phyloP scores from a whole-genome alignment of 1,284 basidiomycete genomes.

The Trichosporon sp. region DNA sequence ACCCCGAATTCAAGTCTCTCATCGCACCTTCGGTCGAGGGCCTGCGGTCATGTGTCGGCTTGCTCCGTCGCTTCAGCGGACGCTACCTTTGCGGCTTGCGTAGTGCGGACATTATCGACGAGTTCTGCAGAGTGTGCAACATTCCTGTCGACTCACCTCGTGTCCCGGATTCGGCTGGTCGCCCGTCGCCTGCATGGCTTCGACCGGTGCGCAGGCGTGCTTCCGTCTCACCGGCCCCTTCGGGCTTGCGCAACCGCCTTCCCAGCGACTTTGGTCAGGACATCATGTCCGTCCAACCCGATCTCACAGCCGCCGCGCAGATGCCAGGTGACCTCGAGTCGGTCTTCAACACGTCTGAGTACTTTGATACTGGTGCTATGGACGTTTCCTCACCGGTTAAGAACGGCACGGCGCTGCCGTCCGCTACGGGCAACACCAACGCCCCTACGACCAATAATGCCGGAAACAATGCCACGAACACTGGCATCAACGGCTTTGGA shows the following conservation, averaged over 20 bases:
- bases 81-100: conserved; percentile 68
- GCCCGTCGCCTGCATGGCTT: conserved; percentile 72
- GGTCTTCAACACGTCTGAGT: conserved; percentile 43
- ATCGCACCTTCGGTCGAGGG: conserved; percentile 75
- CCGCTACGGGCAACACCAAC: not conserved
- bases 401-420: not conserved
- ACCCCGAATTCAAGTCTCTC: conserved; percentile 54
- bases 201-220: conserved; percentile 66
- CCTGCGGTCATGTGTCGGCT: conserved; percentile 72
- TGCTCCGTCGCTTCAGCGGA: conserved; percentile 55
- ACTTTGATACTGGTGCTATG: conserved; percentile 37
- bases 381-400: conserved; percentile 13
- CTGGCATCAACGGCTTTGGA: not conserved
- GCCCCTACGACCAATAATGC: not conserved
- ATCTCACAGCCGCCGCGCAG: conserved; percentile 13
- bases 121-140: conserved; percentile 83
- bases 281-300: conserved; percentile 26
- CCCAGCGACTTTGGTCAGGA: conserved; percentile 25
- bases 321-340: conserved; percentile 35
- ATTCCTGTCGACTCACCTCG: conserved; percentile 68
- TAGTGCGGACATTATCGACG: conserved; percentile 83
- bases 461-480: not conserved
- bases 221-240: conserved; percentile 37
- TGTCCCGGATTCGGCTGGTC: conserved; percentile 51
- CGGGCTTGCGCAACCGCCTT: conserved; percentile 49